Evolutionary conservation across 768 basidiomycete genomes (phyloP).

Genomic region (Grammothele lineata): DNA sequence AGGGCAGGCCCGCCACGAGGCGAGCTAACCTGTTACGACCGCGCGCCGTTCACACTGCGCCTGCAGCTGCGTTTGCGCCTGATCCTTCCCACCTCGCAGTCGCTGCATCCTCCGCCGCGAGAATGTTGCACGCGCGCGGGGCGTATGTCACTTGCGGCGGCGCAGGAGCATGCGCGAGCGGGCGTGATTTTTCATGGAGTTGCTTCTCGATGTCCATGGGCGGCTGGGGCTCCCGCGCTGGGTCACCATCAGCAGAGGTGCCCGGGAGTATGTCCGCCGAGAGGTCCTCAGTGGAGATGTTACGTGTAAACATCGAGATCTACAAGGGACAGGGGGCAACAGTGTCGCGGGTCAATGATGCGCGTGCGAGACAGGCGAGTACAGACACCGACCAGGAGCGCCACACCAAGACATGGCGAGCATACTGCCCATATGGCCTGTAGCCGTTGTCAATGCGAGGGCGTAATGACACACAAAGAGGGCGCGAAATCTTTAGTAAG

Average conservation of each 20-base stretch:
- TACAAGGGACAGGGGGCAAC: slow-evolving; percentile 6
- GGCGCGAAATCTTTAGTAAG: not conserved
- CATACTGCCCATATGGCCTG: slow-evolving; percentile 75
- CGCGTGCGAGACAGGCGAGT: not conserved
- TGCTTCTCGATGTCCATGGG: not conserved
- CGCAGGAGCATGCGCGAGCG: too few relatives aligned
- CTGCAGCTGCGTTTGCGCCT: too few relatives aligned
- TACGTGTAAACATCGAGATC: slow-evolving; percentile 27
- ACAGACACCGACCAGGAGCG: slow-evolving; percentile 49
- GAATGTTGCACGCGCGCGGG: too few relatives aligned
- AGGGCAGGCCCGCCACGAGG: slow-evolving; percentile 11
- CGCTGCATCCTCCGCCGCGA: not conserved
- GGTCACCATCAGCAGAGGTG: too few relatives aligned
- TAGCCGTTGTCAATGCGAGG: slow-evolving; percentile 1
- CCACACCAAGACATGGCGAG: slow-evolving; percentile 61
- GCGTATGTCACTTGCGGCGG: too few relatives aligned
- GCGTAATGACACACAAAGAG: not conserved
- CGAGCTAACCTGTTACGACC: slow-evolving; percentile 14
- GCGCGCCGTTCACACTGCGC: slow-evolving; percentile 9
- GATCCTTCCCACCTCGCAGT: slow-evolving; percentile 7
- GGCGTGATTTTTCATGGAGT: too few relatives aligned
- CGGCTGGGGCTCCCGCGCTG: too few relatives aligned
- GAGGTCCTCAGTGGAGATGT: slow-evolving; percentile 11
- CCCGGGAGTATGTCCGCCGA: too few relatives aligned
- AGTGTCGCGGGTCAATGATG: slow-evolving; percentile 1